Evolutionary conservation across 108 stramenopile species (phyloP).

Genomic region (Skeletonema grethae): DNA sequence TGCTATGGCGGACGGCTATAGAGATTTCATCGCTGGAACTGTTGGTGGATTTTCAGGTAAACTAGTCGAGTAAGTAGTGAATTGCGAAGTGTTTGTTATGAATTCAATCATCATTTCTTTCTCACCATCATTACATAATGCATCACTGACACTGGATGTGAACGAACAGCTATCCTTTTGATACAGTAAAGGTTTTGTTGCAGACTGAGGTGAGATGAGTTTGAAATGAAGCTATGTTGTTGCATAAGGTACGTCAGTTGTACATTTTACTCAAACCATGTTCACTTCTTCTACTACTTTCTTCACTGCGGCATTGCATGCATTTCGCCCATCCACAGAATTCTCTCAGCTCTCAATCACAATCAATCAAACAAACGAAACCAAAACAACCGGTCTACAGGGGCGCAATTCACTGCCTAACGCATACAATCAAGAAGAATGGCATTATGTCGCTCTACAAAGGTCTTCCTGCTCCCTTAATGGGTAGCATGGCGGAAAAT

Average conservation of each 20-base stretch:
- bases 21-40: slow-evolving; percentile 59
- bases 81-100: too few species aligned
- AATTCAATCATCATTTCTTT: too few species aligned
- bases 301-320: too few species aligned
- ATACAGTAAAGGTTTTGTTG: slow-evolving; percentile 56
- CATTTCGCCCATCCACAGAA: neutral
- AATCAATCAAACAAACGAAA: slow-evolving; percentile 2
- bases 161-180: slow-evolving; percentile 41
- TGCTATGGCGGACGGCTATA: slow-evolving; percentile 46
- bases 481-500: slow-evolving; percentile 64
- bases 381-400: slow-evolving; percentile 22
- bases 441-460: slow-evolving; percentile 50
- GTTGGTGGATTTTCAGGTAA: slow-evolving; percentile 56
- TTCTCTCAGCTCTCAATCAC: neutral
- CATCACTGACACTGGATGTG: too few species aligned
- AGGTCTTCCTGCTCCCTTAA: slow-evolving; percentile 47
- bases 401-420: slow-evolving; percentile 52
- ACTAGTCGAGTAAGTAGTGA: slow-evolving; percentile 33
- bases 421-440: slow-evolving; percentile 39
- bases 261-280: neutral
- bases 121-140: too few species aligned
- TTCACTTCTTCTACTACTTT: neutral
- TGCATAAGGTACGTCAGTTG: neutral
- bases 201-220: slow-evolving; percentile 33
- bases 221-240: too few species aligned